Percentiles rank a stretch among this genome's conserved stretches.
Conservation (phyloP, 2,329 filamentous ascomycete species). For the Trichothecium sympodiale region DNA sequence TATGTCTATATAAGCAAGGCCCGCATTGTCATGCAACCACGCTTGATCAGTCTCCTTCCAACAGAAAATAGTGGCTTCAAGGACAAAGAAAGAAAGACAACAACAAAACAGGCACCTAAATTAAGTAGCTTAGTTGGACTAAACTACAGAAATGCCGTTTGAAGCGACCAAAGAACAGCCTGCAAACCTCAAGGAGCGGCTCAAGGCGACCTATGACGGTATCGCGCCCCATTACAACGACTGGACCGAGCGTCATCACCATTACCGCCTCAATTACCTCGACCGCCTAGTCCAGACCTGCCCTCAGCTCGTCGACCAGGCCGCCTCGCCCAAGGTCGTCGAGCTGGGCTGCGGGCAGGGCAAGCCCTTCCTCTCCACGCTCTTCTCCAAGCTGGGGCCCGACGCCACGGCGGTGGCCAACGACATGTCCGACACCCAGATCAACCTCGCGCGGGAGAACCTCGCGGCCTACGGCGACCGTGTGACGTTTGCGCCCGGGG, state of each 20-base stretch:
- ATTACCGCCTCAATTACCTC: conserved; percentile 21
- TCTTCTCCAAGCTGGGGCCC: conserved; percentile 15
- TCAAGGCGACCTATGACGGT: conserved; percentile 26
- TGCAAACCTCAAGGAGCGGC: conserved; percentile 23
- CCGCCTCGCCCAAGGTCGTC: conserved; percentile 14
- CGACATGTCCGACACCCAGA: conserved; percentile 28
- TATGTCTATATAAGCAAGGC: no score
- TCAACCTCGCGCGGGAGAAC: conserved; percentile 17
- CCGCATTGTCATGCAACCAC: no score
- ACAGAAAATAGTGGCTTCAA: not conserved
- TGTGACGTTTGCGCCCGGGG: conserved; percentile 13
- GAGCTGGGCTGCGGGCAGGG: conserved; percentile 32
- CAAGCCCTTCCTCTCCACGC: conserved; percentile 20
- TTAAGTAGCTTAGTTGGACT: no score
- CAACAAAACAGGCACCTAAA: conserved; percentile 5
- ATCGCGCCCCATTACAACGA: conserved; percentile 27
- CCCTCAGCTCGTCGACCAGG: conserved; percentile 3
- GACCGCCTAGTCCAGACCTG: conserved; percentile 20
- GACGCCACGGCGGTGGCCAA: conserved; percentile 18
- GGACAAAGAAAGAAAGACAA: not conserved
- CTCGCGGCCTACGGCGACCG: conserved; percentile 9
- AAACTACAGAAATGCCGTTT: not conserved
- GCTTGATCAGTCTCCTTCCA: no score
- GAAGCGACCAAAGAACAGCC: conserved; percentile 5
- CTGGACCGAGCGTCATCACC: conserved; percentile 23